Conservation (phyloP, 768 basidiomycete genomes). For the Termitomyces sp. region DNA sequence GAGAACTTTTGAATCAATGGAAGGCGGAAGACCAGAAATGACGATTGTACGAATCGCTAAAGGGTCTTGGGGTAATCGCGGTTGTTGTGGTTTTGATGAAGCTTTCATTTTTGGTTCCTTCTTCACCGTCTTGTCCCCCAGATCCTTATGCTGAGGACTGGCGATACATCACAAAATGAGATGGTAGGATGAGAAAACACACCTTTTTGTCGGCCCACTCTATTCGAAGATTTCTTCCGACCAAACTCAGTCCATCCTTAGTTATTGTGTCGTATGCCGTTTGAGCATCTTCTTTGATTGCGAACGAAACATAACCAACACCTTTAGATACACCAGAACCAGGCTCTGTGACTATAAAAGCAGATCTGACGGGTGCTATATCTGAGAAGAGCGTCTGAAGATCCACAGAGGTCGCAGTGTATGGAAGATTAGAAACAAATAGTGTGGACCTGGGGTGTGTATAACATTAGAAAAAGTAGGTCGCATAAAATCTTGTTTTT, state of each 20-base stretch:
- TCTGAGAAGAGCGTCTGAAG: conserved; percentile 92
- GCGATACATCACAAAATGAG: background rate
- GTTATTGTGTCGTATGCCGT: conserved; percentile 59
- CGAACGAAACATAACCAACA: conserved; percentile 94
- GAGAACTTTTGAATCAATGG: conserved; percentile 57
- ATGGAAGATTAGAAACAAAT: conserved; percentile 92
- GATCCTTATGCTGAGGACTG: conserved; percentile 37
- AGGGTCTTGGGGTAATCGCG: conserved; percentile 51
- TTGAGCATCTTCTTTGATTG: conserved; percentile 85
- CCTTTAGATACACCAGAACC: conserved; percentile 80
- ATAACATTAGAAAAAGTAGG: conserved; percentile 1
- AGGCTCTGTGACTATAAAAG: conserved; percentile 86
- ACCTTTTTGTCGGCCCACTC: conserved; percentile 84
- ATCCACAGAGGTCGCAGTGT: conserved; percentile 85
- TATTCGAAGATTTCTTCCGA: conserved; percentile 65
- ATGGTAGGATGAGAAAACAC: conserved; percentile 9
- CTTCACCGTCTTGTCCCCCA: conserved; percentile 26
- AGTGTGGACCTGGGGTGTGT: conserved; percentile 62
- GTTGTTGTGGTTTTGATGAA: conserved; percentile 25
- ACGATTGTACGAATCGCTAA: conserved; percentile 80
- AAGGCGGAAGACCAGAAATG: conserved; percentile 64
- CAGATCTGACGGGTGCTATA: conserved; percentile 89
- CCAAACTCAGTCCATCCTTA: conserved; percentile 58
- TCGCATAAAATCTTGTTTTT: background rate
- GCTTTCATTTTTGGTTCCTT: conserved; percentile 37